Conservation (phyloP, 164 flowering plant species). For the Berberis vulgaris region DNA sequence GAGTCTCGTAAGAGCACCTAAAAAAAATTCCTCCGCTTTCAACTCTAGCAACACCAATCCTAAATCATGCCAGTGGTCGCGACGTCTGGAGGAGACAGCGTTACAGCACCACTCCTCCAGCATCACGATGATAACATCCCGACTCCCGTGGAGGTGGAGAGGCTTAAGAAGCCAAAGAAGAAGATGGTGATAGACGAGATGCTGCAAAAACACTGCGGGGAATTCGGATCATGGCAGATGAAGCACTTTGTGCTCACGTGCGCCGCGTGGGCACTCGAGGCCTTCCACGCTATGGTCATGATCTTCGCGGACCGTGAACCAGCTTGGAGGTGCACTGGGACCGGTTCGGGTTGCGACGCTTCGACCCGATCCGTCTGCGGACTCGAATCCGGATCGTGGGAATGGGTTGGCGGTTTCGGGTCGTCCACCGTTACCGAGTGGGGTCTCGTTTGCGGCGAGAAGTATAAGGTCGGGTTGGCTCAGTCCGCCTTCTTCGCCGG, state of each 20-base stretch:
- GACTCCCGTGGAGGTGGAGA: not conserved
- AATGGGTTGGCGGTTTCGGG: slow-evolving; percentile 59
- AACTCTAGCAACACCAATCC: too few species aligned
- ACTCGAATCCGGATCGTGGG: slow-evolving; percentile 63
- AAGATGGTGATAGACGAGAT: slow-evolving; percentile 69
- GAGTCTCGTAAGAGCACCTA: too few species aligned
- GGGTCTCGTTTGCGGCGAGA: slow-evolving; percentile 66
- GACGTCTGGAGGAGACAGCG: too few species aligned
- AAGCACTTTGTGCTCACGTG: slow-evolving; percentile 70
- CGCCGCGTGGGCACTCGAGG: slow-evolving; percentile 87
- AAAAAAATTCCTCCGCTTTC: too few species aligned
- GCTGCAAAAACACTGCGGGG: slow-evolving; percentile 64
- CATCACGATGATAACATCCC: too few species aligned
- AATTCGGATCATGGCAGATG: slow-evolving; percentile 79
- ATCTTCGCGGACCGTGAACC: slow-evolving; percentile 94
- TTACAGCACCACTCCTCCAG: too few species aligned
- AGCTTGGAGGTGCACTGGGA: slow-evolving; percentile 38
- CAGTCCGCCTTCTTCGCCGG: slow-evolving; percentile 84
- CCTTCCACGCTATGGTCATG: slow-evolving; percentile 93
- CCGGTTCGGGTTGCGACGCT: slow-evolving; percentile 15
- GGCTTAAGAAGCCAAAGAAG: slow-evolving; percentile 6
- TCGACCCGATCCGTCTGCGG: slow-evolving; percentile 29
- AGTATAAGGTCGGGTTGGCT: slow-evolving; percentile 75
- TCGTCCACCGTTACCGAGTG: slow-evolving; percentile 73
- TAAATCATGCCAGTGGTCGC: too few species aligned